Base-by-base conservation (phyloP, 176 grass and related monocot species). In the Oryza nivara region DNA sequence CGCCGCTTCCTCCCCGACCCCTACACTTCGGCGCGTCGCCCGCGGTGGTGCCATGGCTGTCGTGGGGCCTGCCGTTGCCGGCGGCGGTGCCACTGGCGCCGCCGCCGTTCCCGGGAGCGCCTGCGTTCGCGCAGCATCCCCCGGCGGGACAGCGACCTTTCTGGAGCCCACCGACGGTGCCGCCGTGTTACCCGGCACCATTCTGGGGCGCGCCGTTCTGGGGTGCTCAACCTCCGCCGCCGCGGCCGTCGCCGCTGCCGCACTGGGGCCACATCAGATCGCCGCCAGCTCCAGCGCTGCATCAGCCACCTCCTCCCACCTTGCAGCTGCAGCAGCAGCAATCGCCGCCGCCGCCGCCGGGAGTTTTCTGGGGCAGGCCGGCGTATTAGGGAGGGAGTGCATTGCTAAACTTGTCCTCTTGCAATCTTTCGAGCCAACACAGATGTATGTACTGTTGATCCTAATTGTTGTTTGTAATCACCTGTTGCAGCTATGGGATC, bases 61-160 rank as follows among this genome's bases (percentile, higher is more conserved):
- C 52, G 51, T 89, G 77, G 88, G 82, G 77, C 32, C 66, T 85
- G 77, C 83, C 88, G 17, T 38, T 85, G 46, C 68, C 23, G 34
- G 2, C 13, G 34, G 1, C 13, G 13, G 14, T 20, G 87, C 82
- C 32, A 61, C 0, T 0, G 52, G n/a, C 78, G n/a, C 17, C 71
- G 51, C 47, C 25, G 36, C 49, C 47, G 14, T 71, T 3, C 74
- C 74, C 11, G 8, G 80, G 73, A 78, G 34, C n/a, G 67, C 41
- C 48, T 44, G 11, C 34, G 14, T 20, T 71, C 22, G 11, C n/a
- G 49, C 49, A 26, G 9, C 34, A 58, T 82, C 48, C n/a, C 23
- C 48, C 34, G 38, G 38, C 75, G 23, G 85, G 65, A 16, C 72
- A 54, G 35, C 48, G 41, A 36, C 71, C 77, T 10, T 19, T 14